Evolutionary conservation across 768 basidiomycete species (phyloP).

Genomic region (Albatrellus ellisii): DNA sequence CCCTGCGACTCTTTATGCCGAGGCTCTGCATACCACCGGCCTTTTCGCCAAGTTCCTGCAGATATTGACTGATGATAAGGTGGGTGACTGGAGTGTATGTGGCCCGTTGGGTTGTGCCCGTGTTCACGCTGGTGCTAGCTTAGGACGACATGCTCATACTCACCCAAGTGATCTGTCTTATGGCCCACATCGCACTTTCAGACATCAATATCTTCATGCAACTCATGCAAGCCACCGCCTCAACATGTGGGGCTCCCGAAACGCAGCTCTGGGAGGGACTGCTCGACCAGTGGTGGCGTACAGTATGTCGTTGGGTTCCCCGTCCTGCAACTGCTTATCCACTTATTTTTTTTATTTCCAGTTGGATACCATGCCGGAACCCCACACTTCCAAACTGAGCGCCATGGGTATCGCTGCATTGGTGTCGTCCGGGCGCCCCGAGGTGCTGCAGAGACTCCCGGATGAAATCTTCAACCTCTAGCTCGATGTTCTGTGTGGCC

Average conservation of each 20-base stretch:
- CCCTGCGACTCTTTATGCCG: constrained; percentile 56
- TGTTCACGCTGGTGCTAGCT: too few relatives aligned
- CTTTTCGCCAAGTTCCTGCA: constrained; percentile 54
- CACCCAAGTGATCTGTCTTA: constrained; percentile 59
- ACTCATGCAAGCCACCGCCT: constrained; percentile 52
- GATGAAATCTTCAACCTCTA: constrained; percentile 77
- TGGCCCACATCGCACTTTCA: constrained; percentile 59
- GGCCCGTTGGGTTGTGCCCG: too few relatives aligned
- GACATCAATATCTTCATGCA: constrained; percentile 58
- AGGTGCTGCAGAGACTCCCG: constrained; percentile 58
- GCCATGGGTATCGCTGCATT: constrained; percentile 75
- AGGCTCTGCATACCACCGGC: constrained; percentile 58
- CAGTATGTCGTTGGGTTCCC: constrained; percentile 36
- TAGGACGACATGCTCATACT: constrained; percentile 28
- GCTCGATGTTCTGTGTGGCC: too few relatives aligned
- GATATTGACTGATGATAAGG: constrained; percentile 54
- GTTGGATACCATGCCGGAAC: constrained; percentile 89
- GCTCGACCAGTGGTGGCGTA: constrained; percentile 74
- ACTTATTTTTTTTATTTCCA: too few relatives aligned
- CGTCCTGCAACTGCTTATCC: too few relatives aligned
- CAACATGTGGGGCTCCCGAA: constrained; percentile 33
- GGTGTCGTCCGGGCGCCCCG: constrained; percentile 58
- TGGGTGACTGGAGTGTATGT: constrained; percentile 17
- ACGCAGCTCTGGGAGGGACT: constrained; percentile 47
- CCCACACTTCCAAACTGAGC: constrained; percentile 68